Base-by-base conservation (phyloP, 192 early-diverging fungal genomes). In the Obelidium mucronatum region DNA sequence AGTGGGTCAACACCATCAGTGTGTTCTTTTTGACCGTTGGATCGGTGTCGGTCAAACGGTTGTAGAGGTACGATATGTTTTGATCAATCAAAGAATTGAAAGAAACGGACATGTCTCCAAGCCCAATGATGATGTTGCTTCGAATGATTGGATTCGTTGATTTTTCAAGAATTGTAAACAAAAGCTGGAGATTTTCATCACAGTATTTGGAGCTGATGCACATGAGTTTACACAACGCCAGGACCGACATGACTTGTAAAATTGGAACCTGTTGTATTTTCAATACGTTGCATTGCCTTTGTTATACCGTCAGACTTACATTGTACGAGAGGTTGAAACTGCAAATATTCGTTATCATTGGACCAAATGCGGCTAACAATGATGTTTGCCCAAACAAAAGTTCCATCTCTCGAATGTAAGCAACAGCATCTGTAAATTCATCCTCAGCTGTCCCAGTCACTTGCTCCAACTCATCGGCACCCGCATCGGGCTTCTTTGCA, bases 21-120 rank as follows among this genome's bases (percentile, higher is more conserved):
- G 96, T 91, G 79, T 97, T 99, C 83, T 96, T 97, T 80, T 96
- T 95, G 40, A 98, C 96, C 8, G 88, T 79, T 1, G 79, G 79
- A 75, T 97, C 93, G 0, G 81, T 69, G 78, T 99, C 98, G 34
- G 60, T 66, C 37, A 99, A 86, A 15, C 96, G 93, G 24, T 94
- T 94, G 79, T 99, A 99, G 1, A 99, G 88, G 76, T 95, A 96
- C 19, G 90, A 86, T 67, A 98, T 97, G 73, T 99, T 96, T 75
- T 96, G 93, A 79, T 98, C 96, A 77, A 99, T 97, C 31, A 99
- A 80, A 40, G 92, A 96, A 79, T 93, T 97, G 87, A 98, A 99
- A 81, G 92, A 95, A n/a, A 98, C 93, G 4, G 96, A 88, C 86
- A 99, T 94, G 76, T 99, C 98, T 72, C 98, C 97, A n/a, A 99